Base-by-base conservation (phyloP, 495 filamentous ascomycete genomes). In the Cercophora scortea region DNA sequence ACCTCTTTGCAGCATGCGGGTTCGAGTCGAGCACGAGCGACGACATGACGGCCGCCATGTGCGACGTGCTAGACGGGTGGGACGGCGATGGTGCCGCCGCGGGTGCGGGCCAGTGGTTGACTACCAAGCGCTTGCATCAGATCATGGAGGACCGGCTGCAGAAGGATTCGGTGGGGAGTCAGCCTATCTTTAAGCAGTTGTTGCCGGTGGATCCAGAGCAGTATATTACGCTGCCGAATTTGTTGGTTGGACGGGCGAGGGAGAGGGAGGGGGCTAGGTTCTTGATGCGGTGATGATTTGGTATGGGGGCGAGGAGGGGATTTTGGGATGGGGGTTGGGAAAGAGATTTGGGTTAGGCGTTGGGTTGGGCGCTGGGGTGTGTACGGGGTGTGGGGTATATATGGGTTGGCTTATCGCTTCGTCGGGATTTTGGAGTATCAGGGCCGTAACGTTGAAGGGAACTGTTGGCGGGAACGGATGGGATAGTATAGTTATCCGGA, bases 181-280 rank as follows among this genome's bases (percentile, higher is more conserved):
- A 68, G 55, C 65, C 65, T 0, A 68, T 68, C 4, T 68, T 68
- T 32, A 68, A 66, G 56, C 65, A 68, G 54, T 42, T 68, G 40
- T 54, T 68, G 19, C 65, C 65, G 15, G 49, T 52, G 8, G 65
- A 68, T 18, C 63, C 58, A 39, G 65, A 68, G 53, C 59, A 61
- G 57, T 61, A 64, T 12, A 66, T 68, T 42, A 61, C 61, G 8
- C 42, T 68, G 53, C 65, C 65, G 12, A 58, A 67, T 16, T 36
- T 66, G 51, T 25, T 25, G 25, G 25, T 25, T 5, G 25, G 25
- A 25, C 25, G 25, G 25, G 5, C 25, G 25, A 25, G 25, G 25
- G 25, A 25, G 25, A 25, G 25, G 25, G 25, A 25, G 25, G 25
- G 25, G 2, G 25, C 25, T 2, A 25, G 25, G 25, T 25, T 25